These are phyloP conservation scores for Auricularia auricula-judae DNA, from an alignment of 768 basidiomycete genomes.

Conservation along the genomic window DNA sequence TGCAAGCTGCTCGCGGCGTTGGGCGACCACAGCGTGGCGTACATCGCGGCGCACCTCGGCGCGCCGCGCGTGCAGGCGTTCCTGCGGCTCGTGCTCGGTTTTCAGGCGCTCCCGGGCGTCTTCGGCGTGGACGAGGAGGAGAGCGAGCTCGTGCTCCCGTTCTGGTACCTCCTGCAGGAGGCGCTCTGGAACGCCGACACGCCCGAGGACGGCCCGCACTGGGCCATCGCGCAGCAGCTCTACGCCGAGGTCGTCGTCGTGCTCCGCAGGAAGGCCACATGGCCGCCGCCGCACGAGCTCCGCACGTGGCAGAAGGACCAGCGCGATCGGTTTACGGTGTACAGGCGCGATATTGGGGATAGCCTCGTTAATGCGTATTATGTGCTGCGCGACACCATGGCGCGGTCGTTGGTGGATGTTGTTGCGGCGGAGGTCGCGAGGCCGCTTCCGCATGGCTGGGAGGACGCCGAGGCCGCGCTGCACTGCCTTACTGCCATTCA, in stretches of 20 bases:
- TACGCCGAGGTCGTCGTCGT: constrained; percentile 69
- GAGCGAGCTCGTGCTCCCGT: constrained; percentile 76
- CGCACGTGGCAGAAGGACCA: constrained; percentile 66
- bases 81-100: constrained; percentile 57
- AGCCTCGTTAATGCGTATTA: constrained; percentile 86
- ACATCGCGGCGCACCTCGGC: constrained; percentile 60
- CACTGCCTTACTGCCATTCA: constrained; percentile 81
- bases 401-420: constrained; percentile 56
- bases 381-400: constrained; percentile 74
- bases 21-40: constrained; percentile 77
- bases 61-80: constrained; percentile 50
- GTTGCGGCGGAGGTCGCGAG: constrained; percentile 42
- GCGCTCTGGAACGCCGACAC: constrained; percentile 58
- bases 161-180: constrained; percentile 90
- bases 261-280: constrained; percentile 62
- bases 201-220: constrained; percentile 8
- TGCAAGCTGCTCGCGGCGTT: constrained; percentile 74
- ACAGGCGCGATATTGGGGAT: constrained; percentile 78
- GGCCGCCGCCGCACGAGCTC: constrained; percentile 39
- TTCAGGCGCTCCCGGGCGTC: constrained; percentile 62
- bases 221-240: constrained; percentile 47
- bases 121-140: constrained; percentile 80
- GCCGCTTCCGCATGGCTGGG: constrained; percentile 49
- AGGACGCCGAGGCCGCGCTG: constrained; percentile 78
- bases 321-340: constrained; percentile 60